Base-by-base conservation (phyloP, 2,329 filamentous ascomycete genomes). In the Nannizzia gypsea region DNA sequence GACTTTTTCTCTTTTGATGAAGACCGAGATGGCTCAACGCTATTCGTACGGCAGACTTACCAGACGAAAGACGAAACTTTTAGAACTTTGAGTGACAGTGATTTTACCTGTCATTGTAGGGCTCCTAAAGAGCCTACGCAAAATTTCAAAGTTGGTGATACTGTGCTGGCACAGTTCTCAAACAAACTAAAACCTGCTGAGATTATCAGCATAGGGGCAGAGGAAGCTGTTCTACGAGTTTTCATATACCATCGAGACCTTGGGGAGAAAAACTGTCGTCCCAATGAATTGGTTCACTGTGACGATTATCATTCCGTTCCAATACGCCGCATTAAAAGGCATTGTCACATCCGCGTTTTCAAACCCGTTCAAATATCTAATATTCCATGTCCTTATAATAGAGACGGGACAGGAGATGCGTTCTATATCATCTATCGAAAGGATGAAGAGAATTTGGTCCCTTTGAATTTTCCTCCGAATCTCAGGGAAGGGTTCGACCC, bases 1-100 rank as follows among this genome's bases (percentile, higher is more conserved):
- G 77, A 81, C 62, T 85, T 82, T 71, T 81, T 82, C 5, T 77
- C 77, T 0, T 70, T 71, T 0, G 80, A 56, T 46, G 48, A 82
- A 0, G 68, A 74, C 0, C 76, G 75, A 0, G 48, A 59, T 11
- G 67, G 66, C 0, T 73, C 74, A 1, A 80, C 83, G 5, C 82
- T 85, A 52, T 88, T 92, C 62, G 80, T 91, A 1, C 80, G 89
- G 0, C 86, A 89, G 64, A 86, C 82, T 0, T 92, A 89, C 64
- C 67, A 83, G 1, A 78, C 79, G 1, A 72, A 78, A 0, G 78
- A 86, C 1, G 80, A 81, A 1, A 79, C 81, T 15, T 91, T 88
- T 76, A 72, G 83, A 0, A 82, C 81, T 0, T 70, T 90, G 0
- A 69, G 78, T 6, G 62, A 78, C 3, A 65, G 71, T 0, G 83